Conservation (phyloP, 164 flowering plant species). For the Magnolia officinalis region DNA sequence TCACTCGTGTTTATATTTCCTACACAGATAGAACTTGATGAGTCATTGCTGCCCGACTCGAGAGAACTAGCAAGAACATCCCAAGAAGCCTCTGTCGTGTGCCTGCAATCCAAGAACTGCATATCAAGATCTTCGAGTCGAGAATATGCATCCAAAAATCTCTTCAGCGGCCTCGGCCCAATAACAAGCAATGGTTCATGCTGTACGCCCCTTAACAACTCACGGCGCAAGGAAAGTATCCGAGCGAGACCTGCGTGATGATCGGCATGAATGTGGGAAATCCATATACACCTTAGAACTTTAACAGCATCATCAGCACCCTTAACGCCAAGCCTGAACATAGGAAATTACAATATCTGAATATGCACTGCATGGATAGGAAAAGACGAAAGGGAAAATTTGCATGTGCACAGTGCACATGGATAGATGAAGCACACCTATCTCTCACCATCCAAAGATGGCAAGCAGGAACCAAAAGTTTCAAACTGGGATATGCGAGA, state of each 20-base stretch:
- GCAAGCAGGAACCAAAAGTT: neutral
- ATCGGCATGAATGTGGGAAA: conserved; percentile 98
- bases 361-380: neutral
- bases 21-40: conserved; percentile 17
- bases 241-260: conserved; percentile 95
- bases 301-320: conserved; percentile 82
- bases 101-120: conserved; percentile 82
- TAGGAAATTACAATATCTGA: neutral
- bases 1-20: conserved; percentile 9
- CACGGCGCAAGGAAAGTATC: conserved; percentile 75
- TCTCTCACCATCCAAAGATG: neutral
- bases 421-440: neutral
- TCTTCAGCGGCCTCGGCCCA: conserved; percentile 79
- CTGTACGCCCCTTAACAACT: conserved; percentile 51
- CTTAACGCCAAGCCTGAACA: conserved; percentile 64
- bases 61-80: conserved; percentile 28
- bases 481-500: neutral
- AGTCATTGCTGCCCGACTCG: conserved; percentile 17
- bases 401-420: too few relatives aligned
- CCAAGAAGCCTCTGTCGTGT: conserved; percentile 57
- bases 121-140: conserved; percentile 87
- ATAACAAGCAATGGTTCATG: conserved; percentile 84
- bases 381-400: neutral
- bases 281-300: conserved; percentile 73
- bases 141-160: conserved; percentile 81